Conservation (phyloP, 73 alveolate genomes). For the Symbiodinium natans region DNA sequence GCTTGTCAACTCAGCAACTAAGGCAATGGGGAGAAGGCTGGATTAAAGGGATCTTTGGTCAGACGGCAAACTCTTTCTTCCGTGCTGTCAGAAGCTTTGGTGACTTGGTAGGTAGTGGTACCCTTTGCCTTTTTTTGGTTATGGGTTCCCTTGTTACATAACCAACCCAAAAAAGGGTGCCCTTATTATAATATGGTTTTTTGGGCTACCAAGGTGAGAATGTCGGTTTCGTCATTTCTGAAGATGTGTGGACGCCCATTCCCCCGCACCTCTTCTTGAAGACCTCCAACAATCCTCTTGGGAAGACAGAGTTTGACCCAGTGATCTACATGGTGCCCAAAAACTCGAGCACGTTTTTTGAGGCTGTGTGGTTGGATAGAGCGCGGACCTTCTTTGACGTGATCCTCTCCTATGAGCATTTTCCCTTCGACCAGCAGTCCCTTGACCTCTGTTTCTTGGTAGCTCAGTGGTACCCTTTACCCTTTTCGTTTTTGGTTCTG, state of each 20-base stretch:
- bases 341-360: background rate
- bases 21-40: no score
- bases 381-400: constrained; percentile 16
- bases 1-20: no score
- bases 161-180: no score
- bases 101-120: no score
- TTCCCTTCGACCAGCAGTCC: constrained; percentile 48
- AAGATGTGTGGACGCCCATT: constrained; percentile 30
- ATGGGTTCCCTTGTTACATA: background rate
- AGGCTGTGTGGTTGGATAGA: constrained; percentile 19
- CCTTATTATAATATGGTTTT: no score
- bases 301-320: constrained; percentile 54
- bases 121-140: no score
- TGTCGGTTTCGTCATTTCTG: constrained; percentile 6
- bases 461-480: no score
- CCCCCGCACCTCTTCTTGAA: constrained; percentile 19
- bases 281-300: constrained; percentile 50
- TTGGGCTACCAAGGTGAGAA: background rate
- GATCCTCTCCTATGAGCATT: constrained; percentile 39
- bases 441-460: no score
- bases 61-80: background rate
- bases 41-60: constrained; percentile 34
- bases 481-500: no score
- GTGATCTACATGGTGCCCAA: background rate
- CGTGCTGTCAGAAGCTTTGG: background rate